A percentile compares a stretch with the other conserved stretches of the same genome.
phyloP scores from a whole-genome alignment of 169 alveolate species.

The Plasmodium chabaudi region DNA sequence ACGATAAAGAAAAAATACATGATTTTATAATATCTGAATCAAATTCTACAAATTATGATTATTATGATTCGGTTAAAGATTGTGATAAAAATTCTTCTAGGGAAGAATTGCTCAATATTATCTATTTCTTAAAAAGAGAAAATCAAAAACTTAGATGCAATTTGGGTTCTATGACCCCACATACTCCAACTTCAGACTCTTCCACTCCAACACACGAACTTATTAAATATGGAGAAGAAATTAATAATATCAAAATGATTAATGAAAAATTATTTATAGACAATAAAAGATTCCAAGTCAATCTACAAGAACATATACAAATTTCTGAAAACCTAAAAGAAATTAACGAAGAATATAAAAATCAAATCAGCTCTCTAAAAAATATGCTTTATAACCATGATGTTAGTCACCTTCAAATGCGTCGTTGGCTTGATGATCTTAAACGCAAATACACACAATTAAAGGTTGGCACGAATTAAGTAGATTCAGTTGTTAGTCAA shows the following conservation, averaged over 20 bases:
- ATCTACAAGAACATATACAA: conserved; percentile 28
- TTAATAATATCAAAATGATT: conserved; percentile 5
- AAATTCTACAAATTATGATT: conserved; percentile 40
- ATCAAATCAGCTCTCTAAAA: conserved; percentile 28
- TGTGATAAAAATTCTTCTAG: conserved; percentile 38
- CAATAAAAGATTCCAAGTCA: conserved; percentile 26
- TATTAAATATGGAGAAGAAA: not conserved
- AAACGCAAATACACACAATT: conserved; percentile 37
- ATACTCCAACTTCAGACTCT: not conserved
- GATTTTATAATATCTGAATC: conserved; percentile 22
- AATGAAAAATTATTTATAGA: conserved; percentile 47
- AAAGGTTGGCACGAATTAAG: conserved; percentile 12
- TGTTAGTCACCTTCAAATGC: conserved; percentile 22
- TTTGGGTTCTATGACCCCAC: not conserved
- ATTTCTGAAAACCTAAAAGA: conserved; percentile 7
- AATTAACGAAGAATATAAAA: conserved; percentile 30
- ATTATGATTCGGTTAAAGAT: conserved; percentile 28
- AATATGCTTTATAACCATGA: conserved; percentile 31
- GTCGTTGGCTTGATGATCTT: conserved; percentile 29
- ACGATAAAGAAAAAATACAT: conserved; percentile 32
- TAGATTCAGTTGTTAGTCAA: too few species aligned
- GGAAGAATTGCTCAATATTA: conserved; percentile 33
- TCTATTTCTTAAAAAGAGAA: conserved; percentile 15
- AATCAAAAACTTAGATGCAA: conserved; percentile 14
- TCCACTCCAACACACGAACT: not conserved